Evolutionary conservation across 108 stramenopile species (phyloP).

Genomic region (Aurantiochytrium sp.): DNA sequence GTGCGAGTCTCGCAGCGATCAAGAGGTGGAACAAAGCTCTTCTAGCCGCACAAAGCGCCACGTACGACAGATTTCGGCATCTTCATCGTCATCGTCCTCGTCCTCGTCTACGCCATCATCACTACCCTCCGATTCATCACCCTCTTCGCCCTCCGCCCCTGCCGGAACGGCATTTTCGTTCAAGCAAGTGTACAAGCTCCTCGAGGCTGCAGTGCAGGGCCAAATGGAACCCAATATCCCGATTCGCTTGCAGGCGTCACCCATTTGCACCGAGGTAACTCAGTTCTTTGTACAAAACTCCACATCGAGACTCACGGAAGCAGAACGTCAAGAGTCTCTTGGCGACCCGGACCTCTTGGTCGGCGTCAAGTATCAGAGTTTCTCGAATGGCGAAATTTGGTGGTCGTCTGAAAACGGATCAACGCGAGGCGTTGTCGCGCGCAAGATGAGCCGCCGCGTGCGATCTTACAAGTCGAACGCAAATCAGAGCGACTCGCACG

Average conservation of each 20-base stretch:
- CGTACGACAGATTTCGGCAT: background rate
- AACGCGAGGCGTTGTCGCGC: background rate
- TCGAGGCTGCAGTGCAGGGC: background rate
- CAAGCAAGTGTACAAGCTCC: background rate
- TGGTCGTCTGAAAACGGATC: background rate
- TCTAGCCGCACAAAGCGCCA: background rate
- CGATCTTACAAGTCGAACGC: background rate
- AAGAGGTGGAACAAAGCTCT: background rate
- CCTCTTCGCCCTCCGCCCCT: background rate
- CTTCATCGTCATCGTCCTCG: background rate
- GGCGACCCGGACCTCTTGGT: background rate
- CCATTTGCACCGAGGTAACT: background rate
- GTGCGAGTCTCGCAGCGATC: too few relatives aligned
- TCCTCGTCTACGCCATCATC: background rate
- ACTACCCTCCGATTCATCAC: background rate
- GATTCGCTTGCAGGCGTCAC: background rate
- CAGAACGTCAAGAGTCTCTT: background rate
- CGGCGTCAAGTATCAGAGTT: background rate
- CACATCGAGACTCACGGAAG: background rate
- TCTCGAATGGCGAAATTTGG: slow-evolving; percentile 3
- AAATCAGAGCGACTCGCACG: background rate
- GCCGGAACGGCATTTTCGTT: background rate
- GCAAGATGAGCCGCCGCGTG: background rate
- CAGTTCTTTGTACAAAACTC: background rate
- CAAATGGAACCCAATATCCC: background rate